Evolutionary conservation across 257 asterid genomes (phyloP).

Genomic region (Solanum sparsipilum): DNA sequence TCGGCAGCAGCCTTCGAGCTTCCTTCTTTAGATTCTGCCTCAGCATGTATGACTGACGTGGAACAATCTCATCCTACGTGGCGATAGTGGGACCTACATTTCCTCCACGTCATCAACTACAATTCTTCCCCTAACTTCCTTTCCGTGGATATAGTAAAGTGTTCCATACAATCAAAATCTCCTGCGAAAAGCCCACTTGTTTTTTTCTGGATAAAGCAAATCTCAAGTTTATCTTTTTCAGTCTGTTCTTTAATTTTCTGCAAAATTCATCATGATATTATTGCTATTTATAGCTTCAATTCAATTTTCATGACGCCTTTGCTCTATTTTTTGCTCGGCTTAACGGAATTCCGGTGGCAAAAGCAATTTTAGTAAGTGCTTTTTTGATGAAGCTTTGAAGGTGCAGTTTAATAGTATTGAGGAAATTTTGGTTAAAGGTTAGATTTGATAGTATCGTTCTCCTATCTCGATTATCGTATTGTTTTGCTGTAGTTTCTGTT

Average conservation of each 20-base stretch:
- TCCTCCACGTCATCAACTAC: slow-evolving; percentile 19
- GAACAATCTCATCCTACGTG: slow-evolving; percentile 19
- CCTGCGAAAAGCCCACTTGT: neutral
- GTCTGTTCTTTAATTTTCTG: neutral
- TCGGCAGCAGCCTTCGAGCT: slow-evolving; percentile 15
- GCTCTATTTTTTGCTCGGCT: slow-evolving; percentile 7
- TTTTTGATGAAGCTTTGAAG: slow-evolving; percentile 19
- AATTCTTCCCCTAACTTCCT: neutral
- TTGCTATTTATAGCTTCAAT: neutral
- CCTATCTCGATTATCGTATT: neutral
- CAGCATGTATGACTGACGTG: slow-evolving; percentile 2
- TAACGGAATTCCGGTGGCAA: slow-evolving; percentile 5
- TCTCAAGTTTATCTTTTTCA: neutral
- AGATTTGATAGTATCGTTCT: neutral
- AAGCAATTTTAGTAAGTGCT: neutral
- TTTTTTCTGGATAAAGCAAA: neutral
- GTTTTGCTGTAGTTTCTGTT: neutral
- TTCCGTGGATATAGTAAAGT: neutral
- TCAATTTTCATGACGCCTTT: neutral
- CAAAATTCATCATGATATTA: neutral
- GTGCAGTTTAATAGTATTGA: slow-evolving; percentile 2
- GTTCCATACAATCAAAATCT: neutral
- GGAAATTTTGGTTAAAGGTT: slow-evolving; percentile 4
- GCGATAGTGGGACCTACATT: slow-evolving; percentile 17
- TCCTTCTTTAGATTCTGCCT: slow-evolving; percentile 45